A percentile compares a stretch with the other conserved stretches of the same genome.
Conservation (phyloP, 495 filamentous ascomycete species). For the Penicillium taxi region DNA sequence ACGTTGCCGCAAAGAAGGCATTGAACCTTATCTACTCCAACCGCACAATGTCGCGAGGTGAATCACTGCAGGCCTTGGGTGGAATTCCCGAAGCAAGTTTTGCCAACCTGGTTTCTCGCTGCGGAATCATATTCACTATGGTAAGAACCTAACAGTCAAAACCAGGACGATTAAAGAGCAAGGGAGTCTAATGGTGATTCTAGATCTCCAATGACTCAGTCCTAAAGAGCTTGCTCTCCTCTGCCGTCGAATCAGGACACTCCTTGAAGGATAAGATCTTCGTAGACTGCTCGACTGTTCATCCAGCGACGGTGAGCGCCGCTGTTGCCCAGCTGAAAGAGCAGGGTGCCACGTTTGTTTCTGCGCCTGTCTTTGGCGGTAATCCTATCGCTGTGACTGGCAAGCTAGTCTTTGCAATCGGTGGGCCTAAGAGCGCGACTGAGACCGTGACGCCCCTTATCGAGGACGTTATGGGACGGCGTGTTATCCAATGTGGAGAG, state of each 20-base stretch:
- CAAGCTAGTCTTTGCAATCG: conserved; percentile 42
- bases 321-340: conserved; percentile 29
- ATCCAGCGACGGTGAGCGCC: conserved; percentile 31
- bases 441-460: conserved; percentile 37
- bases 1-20: conserved; percentile 32
- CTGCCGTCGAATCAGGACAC: conserved; percentile 22
- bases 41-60: conserved; percentile 37
- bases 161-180: not conserved
- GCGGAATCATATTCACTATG: conserved; percentile 43
- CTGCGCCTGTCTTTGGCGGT: conserved; percentile 41
- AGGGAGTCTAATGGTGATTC: conserved; percentile 1
- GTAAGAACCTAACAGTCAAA: conserved; percentile 9
- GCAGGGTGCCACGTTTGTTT: conserved; percentile 30
- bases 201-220: conserved; percentile 39
- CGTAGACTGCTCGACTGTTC: conserved; percentile 43
- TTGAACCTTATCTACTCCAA: conserved; percentile 35
- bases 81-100: conserved; percentile 29
- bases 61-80: conserved; percentile 28
- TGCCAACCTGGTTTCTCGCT: conserved; percentile 27
- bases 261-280: conserved; percentile 41
- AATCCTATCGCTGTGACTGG: conserved; percentile 38
- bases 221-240: conserved; percentile 28
- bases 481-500: conserved; percentile 42
- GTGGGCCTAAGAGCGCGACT: conserved; percentile 28
- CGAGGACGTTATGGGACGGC: conserved; percentile 38